phyloP scores from a whole-genome alignment of 2,329 filamentous ascomycete species.

The Sclerotinia borealis region DNA sequence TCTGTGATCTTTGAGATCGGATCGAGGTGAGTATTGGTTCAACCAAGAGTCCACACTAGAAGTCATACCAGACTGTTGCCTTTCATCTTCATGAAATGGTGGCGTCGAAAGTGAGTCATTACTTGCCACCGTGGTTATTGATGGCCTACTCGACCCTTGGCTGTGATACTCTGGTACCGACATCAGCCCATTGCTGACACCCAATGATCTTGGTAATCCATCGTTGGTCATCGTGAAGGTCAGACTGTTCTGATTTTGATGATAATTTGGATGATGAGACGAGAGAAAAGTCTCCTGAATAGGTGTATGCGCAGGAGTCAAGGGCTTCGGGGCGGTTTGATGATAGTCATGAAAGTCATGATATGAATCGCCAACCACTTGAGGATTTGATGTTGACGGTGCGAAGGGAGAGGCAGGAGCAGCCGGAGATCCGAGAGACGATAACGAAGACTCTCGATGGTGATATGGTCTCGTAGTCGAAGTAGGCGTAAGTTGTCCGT shows the following conservation, averaged over 20 bases:
- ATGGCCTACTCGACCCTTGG: slow-evolving; percentile 29
- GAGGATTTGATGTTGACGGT: slow-evolving; percentile 49
- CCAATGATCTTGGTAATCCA: slow-evolving; percentile 21
- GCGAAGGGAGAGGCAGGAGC: slow-evolving; percentile 55
- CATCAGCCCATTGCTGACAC: slow-evolving; percentile 27
- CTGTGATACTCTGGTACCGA: slow-evolving; percentile 20
- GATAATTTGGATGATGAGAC: slow-evolving; percentile 36
- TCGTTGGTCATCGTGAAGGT: slow-evolving; percentile 27
- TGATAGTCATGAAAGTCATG: slow-evolving; percentile 36
- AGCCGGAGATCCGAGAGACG: slow-evolving; percentile 50
- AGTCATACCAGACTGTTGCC: slow-evolving; percentile 50
- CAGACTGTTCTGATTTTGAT: slow-evolving; percentile 26
- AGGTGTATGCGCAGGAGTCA: slow-evolving; percentile 32
- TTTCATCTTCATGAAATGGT: slow-evolving; percentile 44
- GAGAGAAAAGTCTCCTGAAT: slow-evolving; percentile 29
- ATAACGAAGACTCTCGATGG: slow-evolving; percentile 55
- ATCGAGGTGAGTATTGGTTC: slow-evolving; percentile 62
- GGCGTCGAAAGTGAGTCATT: slow-evolving; percentile 57
- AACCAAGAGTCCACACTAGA: slow-evolving; percentile 40
- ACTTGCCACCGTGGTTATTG: slow-evolving; percentile 54
- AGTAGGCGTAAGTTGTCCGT: slow-evolving; percentile 32
- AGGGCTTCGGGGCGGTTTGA: slow-evolving; percentile 29
- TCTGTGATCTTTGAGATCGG: slow-evolving; percentile 42
- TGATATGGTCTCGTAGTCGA: slow-evolving; percentile 36
- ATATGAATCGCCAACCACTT: slow-evolving; percentile 46